Evolutionary conservation across 345 rosid species (phyloP), one percentile per base, ranked within the genome.

Genomic region (Rhizophora mangle): DNA sequence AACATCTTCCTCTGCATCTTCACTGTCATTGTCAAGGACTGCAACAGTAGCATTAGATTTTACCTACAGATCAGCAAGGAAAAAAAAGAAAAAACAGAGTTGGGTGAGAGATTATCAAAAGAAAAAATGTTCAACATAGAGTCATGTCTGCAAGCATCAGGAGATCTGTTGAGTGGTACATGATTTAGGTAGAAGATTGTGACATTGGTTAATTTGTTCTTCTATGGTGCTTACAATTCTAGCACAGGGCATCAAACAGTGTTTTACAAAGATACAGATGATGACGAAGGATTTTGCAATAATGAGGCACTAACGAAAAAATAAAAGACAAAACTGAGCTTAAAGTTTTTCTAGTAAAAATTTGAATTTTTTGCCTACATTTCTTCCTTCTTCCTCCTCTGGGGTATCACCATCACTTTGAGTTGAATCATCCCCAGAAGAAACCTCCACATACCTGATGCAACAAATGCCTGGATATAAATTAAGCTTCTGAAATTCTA

Each of bases 401-500:
- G 75, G 60, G 52, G 49, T 65, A 69, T 78, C 80, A 34, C 30
- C 75, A 66, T 81, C 88, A 72, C 82, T 84, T 75, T 75, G 59
- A 62, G 18, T 78, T 61, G 88, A 69, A 64, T 84, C 84, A 66
- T 74, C 89, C 26, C 81, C 89, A 22, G 95, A 82, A 22, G 92
- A 86, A 67, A 71, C 64, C 63, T 91, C 98, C 39, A 78, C 75
- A 80, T 79, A 89, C 72, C 97, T 94, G 85, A 46, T 68, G 56
- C 62, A 73, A 37, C 19, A 36, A 67, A 72, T 56, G 60, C 29
- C 36, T n/a, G 9, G 39, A 72, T 22, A 52, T 51, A 8, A 47
- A 31, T 9, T 49, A 39, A 57, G 39, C 54, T 49, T 32, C 56
- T 36, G 62, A 29, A 65, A 22, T 46, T 31, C 54, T 68, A 58